Base-by-base conservation (phyloP, 257 asterid species). In the Capsicum baccatum region DNA sequence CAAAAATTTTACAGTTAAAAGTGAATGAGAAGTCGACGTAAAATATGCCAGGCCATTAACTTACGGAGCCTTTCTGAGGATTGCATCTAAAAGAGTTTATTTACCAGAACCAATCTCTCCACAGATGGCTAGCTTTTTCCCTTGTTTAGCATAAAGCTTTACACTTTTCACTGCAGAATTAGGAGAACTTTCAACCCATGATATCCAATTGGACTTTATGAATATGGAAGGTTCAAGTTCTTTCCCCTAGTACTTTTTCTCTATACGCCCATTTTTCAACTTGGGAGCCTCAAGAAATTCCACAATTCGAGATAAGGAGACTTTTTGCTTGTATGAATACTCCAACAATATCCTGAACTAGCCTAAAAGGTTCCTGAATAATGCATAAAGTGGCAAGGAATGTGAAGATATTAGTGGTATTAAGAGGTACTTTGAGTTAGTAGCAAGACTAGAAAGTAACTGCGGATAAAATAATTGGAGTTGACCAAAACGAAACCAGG, bases 31-130 rank as follows among this genome's bases (percentile, higher is more conserved):
- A 33, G n/a, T 57, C 5, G 15, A 55, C 8, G 2, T 47, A 12
- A 14, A 52, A 83, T 90, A 82, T 89, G 87, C 91, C 17, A 55
- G 26, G 52, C 90, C 91, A 81, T 87, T 83, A 16, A 87, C 14
- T 10, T 26, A 21, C 64, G 90, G 89, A 86, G 84, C 89, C 76
- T 89, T 90, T 82, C 91, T 86, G 6, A 89, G 89, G 21, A 89
- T 86, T 39, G 90, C 87, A 14, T 84, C 88, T 54, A 89, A 47
- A 60, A 89, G 90, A 26, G 90, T 89, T 7, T 89, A 89, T 42
- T 89, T 89, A 33, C 91, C 91, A 19, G 91, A 85, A 13, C 91
- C 91, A 64, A 89, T 90, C 81, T 87, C 91, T 84, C 91, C 91
- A 67, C 90, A 89, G 44, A 89, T 84, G 2, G 91, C 91, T 42